Base-by-base conservation (phyloP, 164 flowering plant genomes). In the Vitis amurensis region DNA sequence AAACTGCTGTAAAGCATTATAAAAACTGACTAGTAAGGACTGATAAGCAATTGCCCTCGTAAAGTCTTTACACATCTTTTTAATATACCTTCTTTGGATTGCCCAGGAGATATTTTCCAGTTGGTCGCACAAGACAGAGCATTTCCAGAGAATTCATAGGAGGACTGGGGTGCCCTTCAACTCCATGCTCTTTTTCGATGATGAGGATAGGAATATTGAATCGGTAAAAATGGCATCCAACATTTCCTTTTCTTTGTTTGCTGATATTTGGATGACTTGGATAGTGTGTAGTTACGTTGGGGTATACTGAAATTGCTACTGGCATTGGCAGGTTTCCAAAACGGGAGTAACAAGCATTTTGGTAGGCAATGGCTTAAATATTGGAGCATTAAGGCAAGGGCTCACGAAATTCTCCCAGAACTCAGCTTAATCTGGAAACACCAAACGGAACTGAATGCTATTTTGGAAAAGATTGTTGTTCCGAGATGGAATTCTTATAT, bases 181-280 rank as follows among this genome's bases (percentile, higher is more conserved):
- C 44, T 89, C 94, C 14, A 95, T 95, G 98, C 92, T 95, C 61
- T 95, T 95, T 69, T 95, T 93, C 69, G 99, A 95, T 67, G 98
- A 95, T 63, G 98, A 95, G 77, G 83, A 90, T 69, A 84, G 98
- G 71, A 95, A 93, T 76, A 90, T 89, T 48, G 78, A 91, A 72
- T 72, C 94, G 84, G 99, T 95, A 90, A 76, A 52, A 14, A 11
- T 64, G 17, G 8, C 9, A 47, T 37, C 52, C 9, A 2, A 37
- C 14, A 15, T 50, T 9, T 3, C 13, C 5, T 31, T 13, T 37
- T 53, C 31, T 9, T 52, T 14, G 14, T 16, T 2, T 61, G 11
- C 12, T 61, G 12, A 31, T 23, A 9, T 61, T 27, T 31, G 3
- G 14, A 23, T 23, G 27, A 23, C 27, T 23, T 23, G 27, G 27